These are phyloP conservation scores for Jamesozyma jinghongensis DNA, from an alignment of 805 yeast species.

Conservation along the genomic window DNA sequence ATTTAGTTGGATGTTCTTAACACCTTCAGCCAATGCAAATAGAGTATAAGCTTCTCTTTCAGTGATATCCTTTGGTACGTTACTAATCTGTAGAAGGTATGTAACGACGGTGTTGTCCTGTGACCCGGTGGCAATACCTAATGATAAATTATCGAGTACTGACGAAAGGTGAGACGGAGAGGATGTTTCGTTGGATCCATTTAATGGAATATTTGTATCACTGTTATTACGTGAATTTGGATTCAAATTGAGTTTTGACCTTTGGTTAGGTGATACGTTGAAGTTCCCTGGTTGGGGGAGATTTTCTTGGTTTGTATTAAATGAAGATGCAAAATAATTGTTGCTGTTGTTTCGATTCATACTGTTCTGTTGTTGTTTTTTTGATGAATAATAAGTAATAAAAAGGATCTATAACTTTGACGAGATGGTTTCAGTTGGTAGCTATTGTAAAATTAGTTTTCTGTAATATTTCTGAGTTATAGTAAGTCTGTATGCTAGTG, in stretches of 20 bases:
- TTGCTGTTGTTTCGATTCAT: conserved; percentile 1
- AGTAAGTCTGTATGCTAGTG: too few species aligned
- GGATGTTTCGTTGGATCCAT: conserved; percentile 9
- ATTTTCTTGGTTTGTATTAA: conserved; percentile 3
- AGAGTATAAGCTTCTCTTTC: conserved; percentile 58
- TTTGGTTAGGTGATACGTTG: conserved; percentile 4
- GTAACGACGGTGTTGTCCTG: conserved; percentile 6
- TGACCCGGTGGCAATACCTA: conserved; percentile 10
- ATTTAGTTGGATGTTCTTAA: conserved; percentile 37
- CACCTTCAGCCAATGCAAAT: conserved; percentile 61
- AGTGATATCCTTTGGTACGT: conserved; percentile 55
- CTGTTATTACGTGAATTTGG: background rate
- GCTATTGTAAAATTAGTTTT: too few species aligned
- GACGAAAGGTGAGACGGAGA: conserved; percentile 27
- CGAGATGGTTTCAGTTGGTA: too few species aligned
- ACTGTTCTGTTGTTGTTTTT: too few species aligned
- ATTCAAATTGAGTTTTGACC: conserved; percentile 1
- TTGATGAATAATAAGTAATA: too few species aligned
- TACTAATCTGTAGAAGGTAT: conserved; percentile 37
- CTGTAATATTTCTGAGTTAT: too few species aligned
- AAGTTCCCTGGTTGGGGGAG: background rate
- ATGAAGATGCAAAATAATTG: conserved; percentile 2
- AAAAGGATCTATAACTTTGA: too few species aligned
- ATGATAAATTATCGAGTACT: conserved; percentile 23
- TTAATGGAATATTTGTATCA: background rate